phyloP scores from a whole-genome alignment of 129 eudicot genomes.

The Sambucus nigra region DNA sequence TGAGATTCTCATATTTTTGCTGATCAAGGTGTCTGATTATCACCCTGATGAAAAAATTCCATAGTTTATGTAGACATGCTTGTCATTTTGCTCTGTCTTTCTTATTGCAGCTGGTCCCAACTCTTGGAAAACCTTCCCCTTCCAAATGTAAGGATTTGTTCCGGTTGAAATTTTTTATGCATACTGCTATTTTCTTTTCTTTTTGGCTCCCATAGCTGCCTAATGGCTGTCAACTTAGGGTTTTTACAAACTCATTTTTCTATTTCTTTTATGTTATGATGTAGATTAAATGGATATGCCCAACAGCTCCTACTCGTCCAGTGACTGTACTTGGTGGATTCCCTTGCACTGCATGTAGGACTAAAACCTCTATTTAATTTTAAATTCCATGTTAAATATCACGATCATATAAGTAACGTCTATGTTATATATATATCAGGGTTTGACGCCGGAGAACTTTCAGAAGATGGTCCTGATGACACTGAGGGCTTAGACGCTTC shows the following conservation, averaged over 20 bases:
- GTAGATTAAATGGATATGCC: constrained; percentile 54
- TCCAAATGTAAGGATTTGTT: constrained; percentile 67
- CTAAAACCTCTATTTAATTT: neutral
- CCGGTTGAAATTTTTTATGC: neutral
- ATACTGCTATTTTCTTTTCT: neutral
- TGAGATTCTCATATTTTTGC: neutral
- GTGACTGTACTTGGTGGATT: constrained; percentile 57
- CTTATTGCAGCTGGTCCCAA: constrained; percentile 67
- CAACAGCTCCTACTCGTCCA: constrained; percentile 76
- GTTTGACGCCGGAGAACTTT: constrained; percentile 55
- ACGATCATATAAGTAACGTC: neutral
- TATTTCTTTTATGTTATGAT: neutral
- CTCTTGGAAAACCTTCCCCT: constrained; percentile 86
- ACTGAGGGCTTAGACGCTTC: constrained; percentile 94
- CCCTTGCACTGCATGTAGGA: constrained; percentile 68
- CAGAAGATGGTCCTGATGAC: constrained; percentile 68
- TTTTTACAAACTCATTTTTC: neutral
- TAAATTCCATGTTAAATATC: neutral
- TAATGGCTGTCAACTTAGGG: neutral
- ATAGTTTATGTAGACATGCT: neutral
- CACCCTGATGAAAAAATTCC: neutral
- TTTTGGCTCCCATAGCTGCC: neutral
- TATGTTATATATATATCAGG: constrained; percentile 21
- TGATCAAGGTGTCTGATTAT: neutral
- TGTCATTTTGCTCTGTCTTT: constrained; percentile 18